Conservation (phyloP, 179 eudicot species). For the Gypsophila paniculata region DNA sequence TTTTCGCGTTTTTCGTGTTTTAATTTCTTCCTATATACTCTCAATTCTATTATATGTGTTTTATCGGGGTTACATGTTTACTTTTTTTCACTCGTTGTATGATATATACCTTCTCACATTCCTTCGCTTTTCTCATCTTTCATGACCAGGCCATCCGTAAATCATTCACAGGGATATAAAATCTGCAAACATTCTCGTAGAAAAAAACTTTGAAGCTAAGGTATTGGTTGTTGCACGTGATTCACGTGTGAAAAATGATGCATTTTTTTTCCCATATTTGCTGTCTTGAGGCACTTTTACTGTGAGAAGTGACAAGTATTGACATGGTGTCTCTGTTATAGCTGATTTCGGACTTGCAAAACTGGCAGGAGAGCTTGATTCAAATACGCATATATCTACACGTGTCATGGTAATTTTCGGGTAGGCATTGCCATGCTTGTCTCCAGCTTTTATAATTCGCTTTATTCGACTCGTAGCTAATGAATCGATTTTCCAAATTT, state of each 20-base stretch:
- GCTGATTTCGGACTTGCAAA: slow-evolving; percentile 98
- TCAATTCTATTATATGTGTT: slow-evolving; percentile 6
- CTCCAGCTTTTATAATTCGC: slow-evolving; percentile 6
- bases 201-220: slow-evolving; percentile 78
- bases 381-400: slow-evolving; percentile 78
- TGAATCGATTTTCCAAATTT: background rate
- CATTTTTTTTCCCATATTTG: too few species aligned
- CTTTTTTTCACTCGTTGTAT: background rate
- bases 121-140: slow-evolving; percentile 11
- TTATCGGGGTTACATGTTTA: background rate
- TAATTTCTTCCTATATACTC: slow-evolving; percentile 32
- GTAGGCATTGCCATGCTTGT: slow-evolving; percentile 32
- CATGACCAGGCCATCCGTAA: slow-evolving; percentile 73
- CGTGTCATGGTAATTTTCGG: slow-evolving; percentile 99
- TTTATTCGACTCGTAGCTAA: background rate
- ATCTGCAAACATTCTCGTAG: slow-evolving; percentile 84
- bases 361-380: slow-evolving; percentile 61
- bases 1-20: too few species aligned
- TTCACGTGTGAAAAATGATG: too few species aligned
- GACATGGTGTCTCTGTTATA: slow-evolving; percentile 7
- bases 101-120: background rate
- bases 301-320: slow-evolving; percentile 1
- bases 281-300: background rate
- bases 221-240: slow-evolving; percentile 29
- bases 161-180: slow-evolving; percentile 95